phyloP scores from a whole-genome alignment of 176 grass and related monocot genomes.

The Ampelocalamus luodianensis region DNA sequence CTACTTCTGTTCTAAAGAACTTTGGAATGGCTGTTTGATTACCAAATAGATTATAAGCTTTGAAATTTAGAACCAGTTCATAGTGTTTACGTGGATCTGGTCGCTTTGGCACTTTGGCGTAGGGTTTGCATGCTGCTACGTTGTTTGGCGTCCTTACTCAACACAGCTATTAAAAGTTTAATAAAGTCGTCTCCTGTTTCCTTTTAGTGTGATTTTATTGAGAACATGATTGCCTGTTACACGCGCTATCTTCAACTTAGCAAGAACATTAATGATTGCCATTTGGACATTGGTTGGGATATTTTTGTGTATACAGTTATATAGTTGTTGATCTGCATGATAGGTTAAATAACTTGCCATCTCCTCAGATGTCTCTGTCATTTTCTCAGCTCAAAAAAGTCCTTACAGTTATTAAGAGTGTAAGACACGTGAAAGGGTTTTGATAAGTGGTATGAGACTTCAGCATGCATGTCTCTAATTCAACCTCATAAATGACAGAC shows the following conservation, averaged over 20 bases:
- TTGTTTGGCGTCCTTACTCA: background rate
- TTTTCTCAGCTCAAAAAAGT: too few species aligned
- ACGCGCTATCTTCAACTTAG: too few species aligned
- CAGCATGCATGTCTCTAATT: too few species aligned
- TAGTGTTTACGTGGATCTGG: background rate
- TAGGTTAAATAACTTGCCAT: too few species aligned
- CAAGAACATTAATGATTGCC: too few species aligned
- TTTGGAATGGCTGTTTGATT: background rate
- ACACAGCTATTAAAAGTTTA: background rate
- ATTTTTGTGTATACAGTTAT: too few species aligned
- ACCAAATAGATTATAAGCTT: background rate
- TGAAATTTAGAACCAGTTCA: background rate
- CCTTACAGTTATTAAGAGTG: too few species aligned
- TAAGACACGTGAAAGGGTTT: too few species aligned
- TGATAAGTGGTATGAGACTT: too few species aligned
- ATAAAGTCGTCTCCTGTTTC: background rate
- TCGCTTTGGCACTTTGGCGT: constrained; percentile 8
- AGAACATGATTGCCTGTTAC: background rate
- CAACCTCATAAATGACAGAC: too few species aligned
- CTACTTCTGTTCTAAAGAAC: background rate
- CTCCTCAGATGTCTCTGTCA: too few species aligned
- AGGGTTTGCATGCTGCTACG: constrained; percentile 5
- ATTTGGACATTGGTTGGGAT: background rate
- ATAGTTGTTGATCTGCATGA: too few species aligned
- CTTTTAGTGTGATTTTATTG: constrained; percentile 16